Evolutionary conservation across 352 stramenopile species (phyloP).

Genomic region (Globisporangium irregulare): DNA sequence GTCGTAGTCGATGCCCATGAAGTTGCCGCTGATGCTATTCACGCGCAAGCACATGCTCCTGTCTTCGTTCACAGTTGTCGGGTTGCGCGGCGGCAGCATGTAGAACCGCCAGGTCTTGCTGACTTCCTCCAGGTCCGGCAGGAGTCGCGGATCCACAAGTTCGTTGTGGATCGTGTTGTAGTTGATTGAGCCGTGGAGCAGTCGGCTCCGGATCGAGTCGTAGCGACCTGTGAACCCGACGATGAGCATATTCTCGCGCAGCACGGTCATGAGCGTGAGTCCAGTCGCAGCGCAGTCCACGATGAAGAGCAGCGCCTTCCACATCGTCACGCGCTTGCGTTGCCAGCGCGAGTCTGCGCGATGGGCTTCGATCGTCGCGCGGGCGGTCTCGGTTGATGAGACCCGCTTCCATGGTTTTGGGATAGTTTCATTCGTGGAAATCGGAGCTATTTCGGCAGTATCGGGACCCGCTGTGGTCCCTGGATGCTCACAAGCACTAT

Average conservation of each 20-base stretch:
- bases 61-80: conserved; percentile 20
- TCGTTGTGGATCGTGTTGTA: conserved; percentile 41
- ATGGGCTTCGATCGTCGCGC: neutral
- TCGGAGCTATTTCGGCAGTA: neutral
- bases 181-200: conserved; percentile 32
- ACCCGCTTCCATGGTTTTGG: neutral
- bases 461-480: neutral
- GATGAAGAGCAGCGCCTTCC: conserved; percentile 8
- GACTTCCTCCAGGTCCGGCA: conserved; percentile 30
- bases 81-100: conserved; percentile 20
- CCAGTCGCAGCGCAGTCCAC: conserved; percentile 20
- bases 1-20: conserved; percentile 25
- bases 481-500: neutral
- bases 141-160: conserved; percentile 25
- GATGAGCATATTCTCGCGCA: conserved; percentile 28
- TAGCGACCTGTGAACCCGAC: conserved; percentile 18
- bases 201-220: conserved; percentile 13
- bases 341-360: conserved; percentile 4
- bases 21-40: conserved; percentile 28
- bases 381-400: neutral
- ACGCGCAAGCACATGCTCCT: conserved; percentile 29
- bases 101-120: conserved; percentile 32
- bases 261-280: conserved; percentile 27
- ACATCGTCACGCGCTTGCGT: conserved; percentile 4
- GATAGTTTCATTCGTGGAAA: neutral